Conservation (phyloP, 2,329 filamentous ascomycete species). For the Ophiocordyceps sinensis region DNA sequence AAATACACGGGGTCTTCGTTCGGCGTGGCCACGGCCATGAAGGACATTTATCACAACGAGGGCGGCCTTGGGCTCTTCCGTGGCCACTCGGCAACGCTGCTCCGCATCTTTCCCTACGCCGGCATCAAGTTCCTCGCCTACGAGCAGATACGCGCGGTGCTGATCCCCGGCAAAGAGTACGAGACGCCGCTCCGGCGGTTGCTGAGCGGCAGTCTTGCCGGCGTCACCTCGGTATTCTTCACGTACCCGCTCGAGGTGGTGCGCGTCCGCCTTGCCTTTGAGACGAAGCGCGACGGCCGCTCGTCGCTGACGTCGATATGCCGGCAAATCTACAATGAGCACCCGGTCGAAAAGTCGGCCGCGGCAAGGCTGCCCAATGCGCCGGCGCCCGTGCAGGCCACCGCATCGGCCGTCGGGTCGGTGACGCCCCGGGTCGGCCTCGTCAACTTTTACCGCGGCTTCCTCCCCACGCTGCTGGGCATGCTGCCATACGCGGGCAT, state of each 20-base stretch:
- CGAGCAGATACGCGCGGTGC: slow-evolving; percentile 72
- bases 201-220: slow-evolving; percentile 58
- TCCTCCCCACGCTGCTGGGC: slow-evolving; percentile 75
- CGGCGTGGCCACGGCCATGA: slow-evolving; percentile 69
- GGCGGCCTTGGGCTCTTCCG: slow-evolving; percentile 71
- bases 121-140: slow-evolving; percentile 97
- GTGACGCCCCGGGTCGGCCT: slow-evolving; percentile 49
- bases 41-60: slow-evolving; percentile 65
- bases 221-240: slow-evolving; percentile 84
- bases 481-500: slow-evolving; percentile 96
- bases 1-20: slow-evolving; percentile 87
- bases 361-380: slow-evolving; percentile 14
- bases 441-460: slow-evolving; percentile 89
- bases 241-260: slow-evolving; percentile 93
- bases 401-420: slow-evolving; percentile 24
- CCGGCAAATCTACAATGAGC: slow-evolving; percentile 74
- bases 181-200: slow-evolving; percentile 73
- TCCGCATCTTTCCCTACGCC: slow-evolving; percentile 94
- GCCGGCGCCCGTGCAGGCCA: slow-evolving; percentile 9
- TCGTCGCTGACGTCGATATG: slow-evolving; percentile 66
- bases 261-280: slow-evolving; percentile 82
- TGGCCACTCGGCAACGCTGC: slow-evolving; percentile 83
- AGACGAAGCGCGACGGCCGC: slow-evolving; percentile 63
- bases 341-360: slow-evolving; percentile 25
- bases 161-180: slow-evolving; percentile 58